Evolutionary conservation across 2,329 filamentous ascomycete genomes (phyloP).

Genomic region (Exophiala aquamarina): DNA sequence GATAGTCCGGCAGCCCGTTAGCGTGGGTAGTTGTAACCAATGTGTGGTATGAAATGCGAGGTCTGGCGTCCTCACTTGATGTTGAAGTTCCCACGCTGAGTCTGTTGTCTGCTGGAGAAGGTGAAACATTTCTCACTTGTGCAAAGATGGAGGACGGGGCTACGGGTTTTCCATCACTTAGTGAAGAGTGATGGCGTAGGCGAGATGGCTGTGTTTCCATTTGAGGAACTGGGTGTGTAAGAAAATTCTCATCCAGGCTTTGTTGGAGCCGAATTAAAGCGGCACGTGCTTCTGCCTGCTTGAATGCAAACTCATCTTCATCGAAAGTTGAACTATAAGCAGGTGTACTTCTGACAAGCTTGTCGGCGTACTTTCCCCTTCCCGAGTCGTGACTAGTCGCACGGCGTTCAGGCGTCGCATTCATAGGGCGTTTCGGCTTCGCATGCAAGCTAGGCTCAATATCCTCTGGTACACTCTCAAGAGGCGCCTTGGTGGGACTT

Average conservation of each 20-base stretch:
- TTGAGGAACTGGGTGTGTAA: conserved; percentile 10
- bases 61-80: conserved; percentile 2
- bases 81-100: conserved; percentile 7
- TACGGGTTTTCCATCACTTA: conserved; percentile 15
- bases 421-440: background rate
- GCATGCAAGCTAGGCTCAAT: conserved; percentile 7
- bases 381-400: conserved; percentile 8
- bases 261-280: conserved; percentile 27
- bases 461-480: conserved; percentile 18
- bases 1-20: background rate
- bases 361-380: conserved; percentile 1
- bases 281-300: conserved; percentile 27
- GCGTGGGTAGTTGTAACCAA: conserved; percentile 10
- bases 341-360: background rate
- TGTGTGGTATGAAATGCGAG: conserved; percentile 13
- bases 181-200: conserved; percentile 9
- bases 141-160: conserved; percentile 21
- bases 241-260: conserved; percentile 26
- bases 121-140: conserved; percentile 14
- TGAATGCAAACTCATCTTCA: conserved; percentile 25
- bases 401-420: background rate
- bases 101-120: conserved; percentile 7
- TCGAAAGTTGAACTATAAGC: conserved; percentile 21
- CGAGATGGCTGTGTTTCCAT: conserved; percentile 9
- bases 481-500: conserved; percentile 11